Base-by-base conservation (phyloP, 495 filamentous ascomycete genomes). In the Xylaria scruposa region DNA sequence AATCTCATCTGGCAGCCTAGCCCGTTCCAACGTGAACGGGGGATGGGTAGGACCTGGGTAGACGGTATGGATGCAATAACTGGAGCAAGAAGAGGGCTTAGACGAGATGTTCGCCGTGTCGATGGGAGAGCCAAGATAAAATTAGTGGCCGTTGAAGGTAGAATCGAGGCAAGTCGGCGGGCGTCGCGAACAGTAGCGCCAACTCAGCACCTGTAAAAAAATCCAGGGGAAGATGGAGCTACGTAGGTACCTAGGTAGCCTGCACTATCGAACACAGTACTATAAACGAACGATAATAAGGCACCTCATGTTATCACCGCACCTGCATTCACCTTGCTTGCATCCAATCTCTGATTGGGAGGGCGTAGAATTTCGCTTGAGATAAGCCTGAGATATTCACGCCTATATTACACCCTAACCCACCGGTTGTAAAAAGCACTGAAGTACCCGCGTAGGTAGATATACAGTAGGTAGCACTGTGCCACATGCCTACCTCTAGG, bases 11-110 rank as follows among this genome's bases (percentile, higher is more conserved):
- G 49, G 53, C 49, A 56, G 21, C 31, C 31, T 42, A 9, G 49
- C 49, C 49, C 33, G 49, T 38, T 38, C 36, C 1, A 38, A 38
- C 36, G 6, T 56, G 6, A n/a, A 29, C 17, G 38, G 38, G 26
- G 60, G 60, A 33, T 61, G 17, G 15, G 19, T 24, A n/a, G 58
- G 31, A 7, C 56, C 15, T 59, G 56, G 4, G 54, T 21, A 38
- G 31, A 60, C 19, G 58, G 58, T 60, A 67, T 49, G 49, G 65
- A 56, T 67, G 49, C 49, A 67, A 67, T 42, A 54, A 56, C 65
- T 67, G 65, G 65, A 54, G 65, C 33, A 67, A 56, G 33, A 40
- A 56, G 65, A 67, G 49, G 29, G 49, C 65, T 67, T 67, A 56
- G 65, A 67, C 21, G 19, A 26, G 8, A 56, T 47, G 29, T 29